phyloP scores from a whole-genome alignment of 2,329 filamentous ascomycete species.

The Huntiella abstrusa region DNA sequence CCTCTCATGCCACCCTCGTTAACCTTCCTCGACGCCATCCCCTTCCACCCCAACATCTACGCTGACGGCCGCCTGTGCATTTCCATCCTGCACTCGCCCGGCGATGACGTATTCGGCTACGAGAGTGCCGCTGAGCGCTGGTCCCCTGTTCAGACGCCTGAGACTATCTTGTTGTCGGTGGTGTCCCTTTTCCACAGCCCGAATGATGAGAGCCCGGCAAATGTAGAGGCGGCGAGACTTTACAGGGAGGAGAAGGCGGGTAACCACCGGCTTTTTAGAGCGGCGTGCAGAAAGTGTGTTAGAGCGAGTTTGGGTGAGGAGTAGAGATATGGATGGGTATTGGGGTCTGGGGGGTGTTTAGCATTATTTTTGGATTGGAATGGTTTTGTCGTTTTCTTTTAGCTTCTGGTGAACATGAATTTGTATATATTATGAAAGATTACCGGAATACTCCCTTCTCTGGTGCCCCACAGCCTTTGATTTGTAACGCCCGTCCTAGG shows the following conservation, averaged over 20 bases:
- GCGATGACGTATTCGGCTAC: constrained; percentile 87
- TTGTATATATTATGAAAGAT: background rate
- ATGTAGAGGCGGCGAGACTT: constrained; percentile 78
- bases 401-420: background rate
- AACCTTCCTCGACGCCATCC: constrained; percentile 65
- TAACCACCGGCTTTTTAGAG: constrained; percentile 53
- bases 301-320: constrained; percentile 65
- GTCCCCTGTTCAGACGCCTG: constrained; percentile 85
- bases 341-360: background rate
- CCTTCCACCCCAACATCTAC: constrained; percentile 93
- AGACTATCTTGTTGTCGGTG: constrained; percentile 81
- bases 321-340: constrained; percentile 15
- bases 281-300: constrained; percentile 58
- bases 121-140: constrained; percentile 79
- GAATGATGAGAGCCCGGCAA: constrained; percentile 89
- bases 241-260: constrained; percentile 59
- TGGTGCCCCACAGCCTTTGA: no score
- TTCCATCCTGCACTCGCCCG: constrained; percentile 86
- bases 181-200: constrained; percentile 84
- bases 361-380: background rate
- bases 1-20: constrained; percentile 76
- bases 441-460: no score
- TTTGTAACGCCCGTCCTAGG: constrained; percentile 46
- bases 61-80: constrained; percentile 78
- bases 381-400: background rate